phyloP scores from a whole-genome alignment of 2,329 filamentous ascomycete genomes.

The Xylaria sp. region DNA sequence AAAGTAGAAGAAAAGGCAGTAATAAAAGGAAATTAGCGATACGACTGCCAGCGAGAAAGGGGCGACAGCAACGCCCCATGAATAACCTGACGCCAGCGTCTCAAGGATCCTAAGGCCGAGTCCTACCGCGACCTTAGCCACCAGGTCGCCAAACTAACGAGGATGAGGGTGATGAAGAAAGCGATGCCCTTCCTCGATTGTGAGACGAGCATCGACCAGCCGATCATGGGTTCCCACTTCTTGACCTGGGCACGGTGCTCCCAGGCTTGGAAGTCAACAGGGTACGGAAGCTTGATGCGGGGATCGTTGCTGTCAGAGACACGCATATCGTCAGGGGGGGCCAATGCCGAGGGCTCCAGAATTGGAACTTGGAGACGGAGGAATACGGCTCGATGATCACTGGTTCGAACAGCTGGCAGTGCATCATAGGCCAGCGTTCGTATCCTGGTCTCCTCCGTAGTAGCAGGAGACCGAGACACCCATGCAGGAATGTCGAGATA shows the following conservation, averaged over 20 bases:
- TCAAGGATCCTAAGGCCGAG: constrained; percentile 8
- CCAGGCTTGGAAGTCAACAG: constrained; percentile 52
- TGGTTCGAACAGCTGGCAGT: constrained; percentile 72
- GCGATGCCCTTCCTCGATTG: constrained; percentile 48
- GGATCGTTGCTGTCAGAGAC: constrained; percentile 18
- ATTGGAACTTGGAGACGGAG: constrained; percentile 64
- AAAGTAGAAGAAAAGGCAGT: neutral
- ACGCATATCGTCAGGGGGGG: constrained; percentile 27
- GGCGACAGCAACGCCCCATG: neutral
- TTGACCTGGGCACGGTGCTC: constrained; percentile 38
- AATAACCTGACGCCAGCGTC: neutral
- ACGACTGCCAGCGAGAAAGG: neutral
- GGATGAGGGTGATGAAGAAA: constrained; percentile 40
- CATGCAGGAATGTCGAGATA: constrained; percentile 61
- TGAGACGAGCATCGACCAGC: constrained; percentile 52
- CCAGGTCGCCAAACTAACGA: constrained; percentile 41
- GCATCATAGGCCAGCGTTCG: constrained; percentile 64
- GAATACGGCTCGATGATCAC: constrained; percentile 82
- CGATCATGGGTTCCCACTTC: constrained; percentile 37
- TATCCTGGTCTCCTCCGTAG: constrained; percentile 30
- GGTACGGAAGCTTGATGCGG: constrained; percentile 40
- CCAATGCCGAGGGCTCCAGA: constrained; percentile 35
- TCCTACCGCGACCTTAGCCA: constrained; percentile 35
- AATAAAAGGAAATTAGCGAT: neutral
- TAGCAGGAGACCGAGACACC: constrained; percentile 32